Conservation (phyloP, 306 rosid species). For the Delonix regia region DNA sequence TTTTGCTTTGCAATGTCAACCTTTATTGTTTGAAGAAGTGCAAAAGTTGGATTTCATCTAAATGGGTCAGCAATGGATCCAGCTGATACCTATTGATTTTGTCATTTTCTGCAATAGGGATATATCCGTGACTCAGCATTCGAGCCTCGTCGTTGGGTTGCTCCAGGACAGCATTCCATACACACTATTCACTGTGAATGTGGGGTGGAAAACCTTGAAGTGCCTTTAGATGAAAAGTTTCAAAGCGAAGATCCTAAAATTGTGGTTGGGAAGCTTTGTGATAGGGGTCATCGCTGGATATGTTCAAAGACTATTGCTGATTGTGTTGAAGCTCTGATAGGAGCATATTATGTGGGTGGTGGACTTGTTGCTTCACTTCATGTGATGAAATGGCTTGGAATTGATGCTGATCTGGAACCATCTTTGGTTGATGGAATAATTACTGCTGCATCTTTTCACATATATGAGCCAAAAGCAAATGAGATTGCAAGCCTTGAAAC, state of each 20-base stretch:
- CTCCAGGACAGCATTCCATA: constrained; percentile 78
- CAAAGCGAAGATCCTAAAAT: constrained; percentile 68
- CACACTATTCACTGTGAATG: constrained; percentile 70
- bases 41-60: not conserved
- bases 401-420: constrained; percentile 73
- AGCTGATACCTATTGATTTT: constrained; percentile 14
- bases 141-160: constrained; percentile 97
- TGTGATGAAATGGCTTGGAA: constrained; percentile 82
- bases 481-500: constrained; percentile 69
- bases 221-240: constrained; percentile 71
- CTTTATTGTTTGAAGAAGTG: not conserved
- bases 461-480: constrained; percentile 54
- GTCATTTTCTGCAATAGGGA: constrained; percentile 55
- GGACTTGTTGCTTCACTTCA: constrained; percentile 79
- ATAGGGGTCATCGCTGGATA: constrained; percentile 93
- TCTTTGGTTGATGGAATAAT: constrained; percentile 73
- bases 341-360: constrained; percentile 83
- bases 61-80: constrained; percentile 9
- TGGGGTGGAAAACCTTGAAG: constrained; percentile 80
- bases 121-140: constrained; percentile 83
- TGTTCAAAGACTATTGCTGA: constrained; percentile 86
- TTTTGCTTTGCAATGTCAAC: not conserved
- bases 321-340: constrained; percentile 93
- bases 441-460: constrained; percentile 59
- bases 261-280: constrained; percentile 84